Base-by-base conservation (phyloP, 805 yeast genomes). In the Saccharomycopsis vini region DNA sequence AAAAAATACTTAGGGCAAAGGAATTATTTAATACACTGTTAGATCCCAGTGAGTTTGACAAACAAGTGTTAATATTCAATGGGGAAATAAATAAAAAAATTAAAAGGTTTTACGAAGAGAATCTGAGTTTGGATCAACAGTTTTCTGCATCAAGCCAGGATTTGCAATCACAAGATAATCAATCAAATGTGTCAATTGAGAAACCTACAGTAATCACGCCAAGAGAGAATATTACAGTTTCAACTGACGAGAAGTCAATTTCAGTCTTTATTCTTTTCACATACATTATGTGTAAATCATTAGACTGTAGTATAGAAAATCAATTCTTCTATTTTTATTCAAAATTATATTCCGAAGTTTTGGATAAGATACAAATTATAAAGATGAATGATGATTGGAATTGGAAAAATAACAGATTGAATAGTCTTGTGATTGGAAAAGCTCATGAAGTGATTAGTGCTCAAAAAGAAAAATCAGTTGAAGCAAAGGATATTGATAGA, bases 361-460 rank as follows among this genome's bases (percentile, higher is more conserved):
- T 38, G 33, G 49, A 45, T 34, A 43, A 43, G 19, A 33, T 38
- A 13, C 31, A n/a, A n/a, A 36, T 21, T 12, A 4, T 18, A 15
- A 19, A 9, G 39, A 28, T 20, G 7, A 38, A 13, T 20, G n/a
- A 10, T 10, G 10, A 31, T 19, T 3, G 21, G 1, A 15, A 16
- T 4, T 39, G 46, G 43, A 36, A 39, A 19, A 33, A 24, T 13
- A 22, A 28, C 12, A 9, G 24, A 13, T 34, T 39, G 2, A 38
- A 26, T 6, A 33, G 20, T n/a, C 16, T 36, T 5, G 12, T 42
- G 12, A 6, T 42, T 19, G 21, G 12, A 10, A 31, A 36, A 30
- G 42, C 28, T 13, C 41, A 36, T 30, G 38, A 33, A 12, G 19
- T 39, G 19, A 12, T 41, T 20, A 18, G 30, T 5, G 22, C 12